phyloP scores from a whole-genome alignment of 768 basidiomycete genomes.

The Lyophyllum shimeji region DNA sequence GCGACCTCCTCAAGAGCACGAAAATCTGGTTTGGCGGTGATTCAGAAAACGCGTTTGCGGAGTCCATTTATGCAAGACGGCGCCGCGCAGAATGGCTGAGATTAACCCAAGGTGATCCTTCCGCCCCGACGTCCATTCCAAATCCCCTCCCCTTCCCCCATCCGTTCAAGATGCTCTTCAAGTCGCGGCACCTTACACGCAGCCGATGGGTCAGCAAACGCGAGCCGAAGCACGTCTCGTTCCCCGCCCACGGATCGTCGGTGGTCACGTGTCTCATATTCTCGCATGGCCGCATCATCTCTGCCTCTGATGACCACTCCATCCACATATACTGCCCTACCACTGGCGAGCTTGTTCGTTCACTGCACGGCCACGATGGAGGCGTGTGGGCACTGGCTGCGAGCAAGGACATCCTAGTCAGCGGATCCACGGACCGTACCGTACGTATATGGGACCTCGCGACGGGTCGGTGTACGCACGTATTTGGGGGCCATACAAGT shows the following conservation, averaged over 20 bases:
- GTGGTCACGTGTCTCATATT: conserved; percentile 97
- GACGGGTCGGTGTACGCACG: conserved; percentile 82
- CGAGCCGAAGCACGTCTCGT: conserved; percentile 74
- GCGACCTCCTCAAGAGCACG: conserved; percentile 77
- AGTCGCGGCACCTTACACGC: conserved; percentile 80
- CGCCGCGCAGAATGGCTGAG: conserved; percentile 32
- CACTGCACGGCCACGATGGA: conserved; percentile 89
- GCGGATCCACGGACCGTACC: conserved; percentile 91
- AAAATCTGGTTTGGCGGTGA: conserved; percentile 90
- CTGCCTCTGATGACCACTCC: conserved; percentile 95
- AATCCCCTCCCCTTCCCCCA: conserved; percentile 69
- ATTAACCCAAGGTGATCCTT: not conserved
- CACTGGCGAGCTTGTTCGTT: conserved; percentile 71
- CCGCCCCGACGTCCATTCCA: conserved; percentile 24
- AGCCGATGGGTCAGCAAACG: conserved; percentile 77
- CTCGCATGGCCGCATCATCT: conserved; percentile 92
- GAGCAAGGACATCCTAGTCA: conserved; percentile 84
- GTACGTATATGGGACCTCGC: conserved; percentile 89
- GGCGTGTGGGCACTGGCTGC: conserved; percentile 97
- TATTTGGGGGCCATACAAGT: conserved; percentile 94
- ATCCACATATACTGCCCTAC: conserved; percentile 93
- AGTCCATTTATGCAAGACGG: conserved; percentile 64
- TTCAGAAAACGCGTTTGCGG: conserved; percentile 78
- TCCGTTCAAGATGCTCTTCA: conserved; percentile 92
- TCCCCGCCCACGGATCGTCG: conserved; percentile 84